Evolutionary conservation across 768 basidiomycete species (phyloP).

Genomic region (Leccinum aurantiacum): DNA sequence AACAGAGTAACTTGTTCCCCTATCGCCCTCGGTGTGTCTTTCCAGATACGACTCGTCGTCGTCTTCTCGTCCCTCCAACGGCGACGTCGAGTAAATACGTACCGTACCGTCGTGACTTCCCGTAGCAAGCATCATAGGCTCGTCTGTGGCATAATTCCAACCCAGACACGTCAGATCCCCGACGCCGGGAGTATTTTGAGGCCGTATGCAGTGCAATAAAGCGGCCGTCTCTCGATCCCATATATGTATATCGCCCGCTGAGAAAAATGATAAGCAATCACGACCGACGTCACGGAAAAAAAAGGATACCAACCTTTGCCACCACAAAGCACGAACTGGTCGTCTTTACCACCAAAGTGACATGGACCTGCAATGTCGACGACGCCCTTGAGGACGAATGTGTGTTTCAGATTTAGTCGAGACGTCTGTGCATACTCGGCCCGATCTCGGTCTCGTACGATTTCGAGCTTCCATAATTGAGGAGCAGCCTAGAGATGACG

Average conservation of each 20-base stretch:
- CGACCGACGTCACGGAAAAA: neutral
- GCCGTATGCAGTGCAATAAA: slow-evolving; percentile 66
- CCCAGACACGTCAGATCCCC: slow-evolving; percentile 79
- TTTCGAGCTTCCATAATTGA: slow-evolving; percentile 72
- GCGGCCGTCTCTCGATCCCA: slow-evolving; percentile 83
- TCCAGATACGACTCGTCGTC: slow-evolving; percentile 28
- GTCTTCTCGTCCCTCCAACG: slow-evolving; percentile 24
- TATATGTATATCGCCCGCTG: slow-evolving; percentile 81
- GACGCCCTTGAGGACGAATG: slow-evolving; percentile 64
- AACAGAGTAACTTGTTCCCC: slow-evolving; percentile 26
- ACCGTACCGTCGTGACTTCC: slow-evolving; percentile 78
- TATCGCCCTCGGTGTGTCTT: slow-evolving; percentile 23
- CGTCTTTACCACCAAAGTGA: slow-evolving; percentile 79
- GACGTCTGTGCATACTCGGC: slow-evolving; percentile 36
- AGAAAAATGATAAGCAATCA: slow-evolving; percentile 1
- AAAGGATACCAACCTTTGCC: slow-evolving; percentile 55
- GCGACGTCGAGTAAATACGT: slow-evolving; percentile 64
- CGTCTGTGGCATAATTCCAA: slow-evolving; percentile 68
- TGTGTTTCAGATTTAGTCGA: slow-evolving; percentile 51
- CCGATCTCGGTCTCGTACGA: slow-evolving; percentile 51
- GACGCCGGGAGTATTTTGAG: slow-evolving; percentile 45
- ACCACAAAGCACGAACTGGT: slow-evolving; percentile 76
- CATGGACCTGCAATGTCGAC: slow-evolving; percentile 80
- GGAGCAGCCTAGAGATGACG: slow-evolving; percentile 56
- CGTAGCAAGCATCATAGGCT: slow-evolving; percentile 58